Evolutionary conservation across 306 rosid species (phyloP).

Genomic region (Acacia crassicarpa): DNA sequence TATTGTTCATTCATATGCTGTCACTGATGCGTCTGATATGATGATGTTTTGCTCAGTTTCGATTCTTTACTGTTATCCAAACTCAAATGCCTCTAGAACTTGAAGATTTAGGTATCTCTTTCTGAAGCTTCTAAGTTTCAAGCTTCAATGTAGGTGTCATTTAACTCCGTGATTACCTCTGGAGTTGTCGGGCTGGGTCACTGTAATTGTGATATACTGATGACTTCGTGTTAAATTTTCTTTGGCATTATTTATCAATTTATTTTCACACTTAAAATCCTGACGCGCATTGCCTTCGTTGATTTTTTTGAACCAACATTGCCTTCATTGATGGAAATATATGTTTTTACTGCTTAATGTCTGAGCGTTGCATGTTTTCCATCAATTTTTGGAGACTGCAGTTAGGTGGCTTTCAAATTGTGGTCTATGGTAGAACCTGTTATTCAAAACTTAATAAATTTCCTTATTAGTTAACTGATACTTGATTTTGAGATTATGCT

Average conservation of each 20-base stretch:
- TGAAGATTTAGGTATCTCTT: constrained; percentile 11
- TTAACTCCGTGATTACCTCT: background rate
- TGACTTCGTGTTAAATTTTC: background rate
- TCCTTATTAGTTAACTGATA: background rate
- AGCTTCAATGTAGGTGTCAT: background rate
- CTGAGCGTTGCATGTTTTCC: background rate
- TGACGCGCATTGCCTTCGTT: background rate
- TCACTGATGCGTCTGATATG: background rate
- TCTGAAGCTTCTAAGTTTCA: background rate
- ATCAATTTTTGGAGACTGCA: background rate
- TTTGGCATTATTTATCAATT: background rate
- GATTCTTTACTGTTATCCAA: background rate
- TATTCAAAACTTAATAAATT: background rate
- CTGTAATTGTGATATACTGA: background rate
- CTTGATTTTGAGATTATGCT: background rate
- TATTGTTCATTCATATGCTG: background rate
- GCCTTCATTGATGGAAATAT: background rate
- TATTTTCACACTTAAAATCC: background rate
- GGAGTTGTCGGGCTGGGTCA: background rate
- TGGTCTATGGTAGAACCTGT: background rate
- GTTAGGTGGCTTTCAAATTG: background rate
- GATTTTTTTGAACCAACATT: too few relatives aligned
- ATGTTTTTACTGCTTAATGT: background rate
- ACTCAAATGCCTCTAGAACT: background rate
- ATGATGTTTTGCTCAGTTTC: background rate